Base-by-base conservation (phyloP, 495 filamentous ascomycete species). In the Peziza echinospora region DNA sequence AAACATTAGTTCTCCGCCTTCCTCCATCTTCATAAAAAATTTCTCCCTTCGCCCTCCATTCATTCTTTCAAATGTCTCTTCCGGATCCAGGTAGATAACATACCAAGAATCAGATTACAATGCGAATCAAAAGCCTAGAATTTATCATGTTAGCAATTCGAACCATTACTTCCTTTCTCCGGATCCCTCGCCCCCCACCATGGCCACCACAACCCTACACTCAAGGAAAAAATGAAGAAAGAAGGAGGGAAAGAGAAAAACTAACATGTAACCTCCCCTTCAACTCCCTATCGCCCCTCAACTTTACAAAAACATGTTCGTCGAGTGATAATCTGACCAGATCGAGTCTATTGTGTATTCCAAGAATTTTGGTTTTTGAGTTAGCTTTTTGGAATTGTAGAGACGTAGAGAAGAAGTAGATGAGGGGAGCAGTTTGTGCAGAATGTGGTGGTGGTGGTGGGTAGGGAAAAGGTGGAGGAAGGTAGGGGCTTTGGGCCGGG, bases 271-370 rank as follows among this genome's bases (percentile, higher is more conserved):
- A 70, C 46, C 84, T 74, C 46, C 89, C 89, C 67, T 92, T 89
- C 49, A 99, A 70, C 62, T 99, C 91, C 43, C 89, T 76, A 62
- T 96, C 89, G 47, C 89, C 89, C 53, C 89, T 71, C 25, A 99
- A 67, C 71, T 93, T 96, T 51, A 99, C 87, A 64, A 93, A 93
- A 23, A 99, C 89, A 41, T 86, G 74, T 62, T 99, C 91, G 60
- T 93, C 85, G 13, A 99, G 70, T 49, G 82, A 84, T 42, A 99
- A 72, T 44, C 84, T 82, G 48, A 99, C 89, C 13, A 99, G 75
- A 61, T 96, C 91, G 50, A 99, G 77, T 41, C 41, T 43, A 43
- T 4, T 43, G 11, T 19, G n/a, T 10, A n/a, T 5, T 1, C 21
- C 13, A 19, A 43, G 11, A 17, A 19, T 9, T 5, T 43, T 23